phyloP scores from a whole-genome alignment of 495 filamentous ascomycete species.

The Daldinia bambusicola region DNA sequence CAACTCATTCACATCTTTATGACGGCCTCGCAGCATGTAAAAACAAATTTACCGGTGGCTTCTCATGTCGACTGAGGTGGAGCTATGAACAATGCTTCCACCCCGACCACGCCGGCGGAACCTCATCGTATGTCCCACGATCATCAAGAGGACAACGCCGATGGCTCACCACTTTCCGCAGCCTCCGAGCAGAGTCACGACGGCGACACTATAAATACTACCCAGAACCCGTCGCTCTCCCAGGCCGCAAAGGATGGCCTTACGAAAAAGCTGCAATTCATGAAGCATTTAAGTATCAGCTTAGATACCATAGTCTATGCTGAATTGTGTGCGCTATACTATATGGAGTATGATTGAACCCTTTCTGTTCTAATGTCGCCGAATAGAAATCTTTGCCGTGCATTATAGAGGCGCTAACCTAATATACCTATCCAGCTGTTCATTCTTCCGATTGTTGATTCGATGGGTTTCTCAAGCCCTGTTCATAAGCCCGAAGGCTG shows the following conservation, averaged over 20 bases:
- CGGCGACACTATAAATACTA: conserved; percentile 19
- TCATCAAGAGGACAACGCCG: conserved; percentile 46
- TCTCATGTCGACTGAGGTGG: conserved; percentile 55
- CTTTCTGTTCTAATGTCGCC: not conserved
- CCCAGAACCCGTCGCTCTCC: conserved; percentile 40
- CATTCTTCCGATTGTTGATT: conserved; percentile 74
- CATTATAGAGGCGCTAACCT: conserved; percentile 21
- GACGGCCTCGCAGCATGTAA: conserved; percentile 49
- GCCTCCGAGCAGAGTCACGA: conserved; percentile 36
- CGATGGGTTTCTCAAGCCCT: conserved; percentile 77
- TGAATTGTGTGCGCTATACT: conserved; percentile 84
- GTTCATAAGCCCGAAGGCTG: conserved; percentile 82
- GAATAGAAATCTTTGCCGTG: not conserved
- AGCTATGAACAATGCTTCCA: conserved; percentile 76
- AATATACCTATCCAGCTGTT: conserved; percentile 71
- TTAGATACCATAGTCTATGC: conserved; percentile 85
- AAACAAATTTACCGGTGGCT: conserved; percentile 41
- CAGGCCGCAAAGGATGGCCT: conserved; percentile 55
- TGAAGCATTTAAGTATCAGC: conserved; percentile 74
- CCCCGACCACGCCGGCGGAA: conserved; percentile 64
- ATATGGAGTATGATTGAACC: conserved; percentile 77
- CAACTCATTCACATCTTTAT: conserved; percentile 26
- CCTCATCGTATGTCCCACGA: conserved; percentile 50
- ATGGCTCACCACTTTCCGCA: conserved; percentile 43
- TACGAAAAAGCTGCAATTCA: conserved; percentile 69